Evolutionary conservation across 169 alveolate species (phyloP).

Genomic region (Plasmodium malariae): DNA sequence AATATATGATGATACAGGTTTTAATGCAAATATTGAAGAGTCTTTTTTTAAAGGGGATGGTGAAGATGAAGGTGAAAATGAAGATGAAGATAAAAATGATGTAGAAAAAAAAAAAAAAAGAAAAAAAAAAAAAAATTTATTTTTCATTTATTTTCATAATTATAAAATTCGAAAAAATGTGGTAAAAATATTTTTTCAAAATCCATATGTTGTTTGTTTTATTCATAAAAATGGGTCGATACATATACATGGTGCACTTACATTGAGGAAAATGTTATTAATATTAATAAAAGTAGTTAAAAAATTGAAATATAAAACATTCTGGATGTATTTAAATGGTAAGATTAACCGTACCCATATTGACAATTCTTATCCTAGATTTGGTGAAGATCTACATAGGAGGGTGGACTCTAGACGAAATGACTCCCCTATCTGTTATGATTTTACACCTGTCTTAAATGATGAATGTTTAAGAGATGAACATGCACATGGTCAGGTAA

Average conservation of each 20-base stretch:
- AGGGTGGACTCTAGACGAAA: too few species aligned
- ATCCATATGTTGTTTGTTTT: slow-evolving; percentile 46
- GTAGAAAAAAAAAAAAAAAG: too few species aligned
- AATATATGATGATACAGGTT: slow-evolving; percentile 30
- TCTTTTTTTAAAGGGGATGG: slow-evolving; percentile 26
- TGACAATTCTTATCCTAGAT: too few species aligned
- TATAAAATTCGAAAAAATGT: slow-evolving; percentile 62
- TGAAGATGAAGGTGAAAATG: too few species aligned
- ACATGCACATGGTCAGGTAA: too few species aligned
- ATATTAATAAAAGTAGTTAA: slow-evolving; percentile 62
- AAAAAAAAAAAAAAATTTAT: slow-evolving; percentile 6
- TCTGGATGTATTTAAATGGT: slow-evolving; percentile 39
- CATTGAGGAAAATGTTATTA: slow-evolving; percentile 22
- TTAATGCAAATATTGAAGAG: slow-evolving; percentile 6
- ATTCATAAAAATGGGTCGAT: slow-evolving; percentile 69
- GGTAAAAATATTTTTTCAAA: slow-evolving; percentile 54
- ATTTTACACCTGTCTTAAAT: too few species aligned
- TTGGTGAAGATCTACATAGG: too few species aligned
- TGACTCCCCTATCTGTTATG: too few species aligned
- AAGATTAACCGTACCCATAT: too few species aligned
- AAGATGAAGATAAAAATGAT: too few species aligned
- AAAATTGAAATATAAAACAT: slow-evolving; percentile 67
- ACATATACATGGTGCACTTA: slow-evolving; percentile 46
- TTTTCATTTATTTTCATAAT: slow-evolving; percentile 29
- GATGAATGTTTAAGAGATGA: too few species aligned